These are phyloP conservation scores for Trifolium fragiferum DNA, from an alignment of 306 rosid genomes.

Conservation along the genomic window DNA sequence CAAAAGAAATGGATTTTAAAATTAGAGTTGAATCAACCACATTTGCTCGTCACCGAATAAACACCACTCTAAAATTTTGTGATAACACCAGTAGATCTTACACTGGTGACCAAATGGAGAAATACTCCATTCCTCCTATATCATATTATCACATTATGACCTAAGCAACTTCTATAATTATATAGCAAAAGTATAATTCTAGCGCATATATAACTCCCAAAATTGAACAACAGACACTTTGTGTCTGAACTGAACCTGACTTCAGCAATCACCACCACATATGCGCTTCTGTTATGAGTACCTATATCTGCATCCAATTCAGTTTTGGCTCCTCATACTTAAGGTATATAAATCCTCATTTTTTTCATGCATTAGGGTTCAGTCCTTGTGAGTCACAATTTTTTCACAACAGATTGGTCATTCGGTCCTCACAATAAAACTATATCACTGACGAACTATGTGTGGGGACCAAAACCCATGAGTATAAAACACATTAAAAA, in stretches of 20 bases:
- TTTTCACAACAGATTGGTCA: not conserved
- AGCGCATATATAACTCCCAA: not conserved
- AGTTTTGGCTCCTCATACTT: not conserved
- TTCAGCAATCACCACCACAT: not conserved
- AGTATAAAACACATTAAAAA: conserved; percentile 8
- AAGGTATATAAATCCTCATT: not conserved
- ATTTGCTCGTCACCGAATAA: not conserved
- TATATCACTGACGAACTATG: not conserved
- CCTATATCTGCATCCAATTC: conserved; percentile 8
- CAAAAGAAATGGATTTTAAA: not conserved
- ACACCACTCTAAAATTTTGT: not conserved
- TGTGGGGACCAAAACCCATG: not conserved
- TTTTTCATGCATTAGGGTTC: not conserved
- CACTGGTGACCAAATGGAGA: not conserved
- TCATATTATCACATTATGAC: not conserved
- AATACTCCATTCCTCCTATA: not conserved
- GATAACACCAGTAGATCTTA: not conserved
- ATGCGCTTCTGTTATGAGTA: not conserved
- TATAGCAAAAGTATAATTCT: not conserved
- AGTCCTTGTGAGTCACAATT: not conserved
- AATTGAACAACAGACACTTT: not conserved
- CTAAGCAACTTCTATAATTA: not conserved
- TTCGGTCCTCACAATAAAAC: not conserved
- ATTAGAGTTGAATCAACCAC: not conserved
- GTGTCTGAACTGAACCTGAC: conserved; percentile 13